A percentile compares a stretch with the other conserved stretches of the same genome.
Evolutionary conservation across 179 eudicot genomes (phyloP).

Genomic region (Camellia oleifera): DNA sequence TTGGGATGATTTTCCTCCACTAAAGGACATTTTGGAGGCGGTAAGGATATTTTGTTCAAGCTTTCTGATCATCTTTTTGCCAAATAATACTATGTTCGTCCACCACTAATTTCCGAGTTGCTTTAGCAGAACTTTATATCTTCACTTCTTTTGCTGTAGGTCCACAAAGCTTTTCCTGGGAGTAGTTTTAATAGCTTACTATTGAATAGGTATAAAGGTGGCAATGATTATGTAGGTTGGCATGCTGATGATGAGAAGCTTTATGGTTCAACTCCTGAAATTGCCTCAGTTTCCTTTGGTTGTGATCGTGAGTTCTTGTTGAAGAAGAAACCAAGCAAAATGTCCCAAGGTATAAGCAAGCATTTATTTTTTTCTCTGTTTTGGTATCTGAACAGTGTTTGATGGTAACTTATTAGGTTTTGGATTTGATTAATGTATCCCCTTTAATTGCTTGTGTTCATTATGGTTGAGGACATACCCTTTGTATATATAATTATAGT

Average conservation of each 20-base stretch:
- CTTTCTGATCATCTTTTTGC: neutral
- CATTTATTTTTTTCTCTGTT: neutral
- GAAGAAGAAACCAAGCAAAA: slow-evolving; percentile 53
- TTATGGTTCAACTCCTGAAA: slow-evolving; percentile 90
- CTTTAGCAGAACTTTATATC: neutral
- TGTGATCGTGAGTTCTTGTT: slow-evolving; percentile 84
- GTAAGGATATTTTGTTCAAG: slow-evolving; percentile 30
- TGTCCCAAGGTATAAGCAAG: slow-evolving; percentile 26
- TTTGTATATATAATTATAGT: neutral
- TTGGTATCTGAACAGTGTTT: neutral
- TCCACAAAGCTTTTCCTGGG: slow-evolving; percentile 73
- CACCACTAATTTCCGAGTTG: neutral
- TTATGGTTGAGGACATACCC: neutral
- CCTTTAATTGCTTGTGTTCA: neutral
- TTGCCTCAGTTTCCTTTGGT: slow-evolving; percentile 92
- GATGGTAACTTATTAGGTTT: neutral
- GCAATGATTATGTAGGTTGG: slow-evolving; percentile 88
- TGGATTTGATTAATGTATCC: neutral
- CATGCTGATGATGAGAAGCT: slow-evolving; percentile 96
- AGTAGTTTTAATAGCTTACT: slow-evolving; percentile 81
- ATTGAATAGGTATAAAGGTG: slow-evolving; percentile 76
- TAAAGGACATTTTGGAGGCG: slow-evolving; percentile 48
- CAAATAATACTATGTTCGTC: neutral
- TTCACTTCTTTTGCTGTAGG: slow-evolving; percentile 36
- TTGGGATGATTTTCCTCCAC: slow-evolving; percentile 84